Percentiles rank a stretch among this genome's conserved stretches.
These are phyloP conservation scores for Ligustrum vulgare DNA, from an alignment of 257 asterid genomes.

Conservation along the genomic window DNA sequence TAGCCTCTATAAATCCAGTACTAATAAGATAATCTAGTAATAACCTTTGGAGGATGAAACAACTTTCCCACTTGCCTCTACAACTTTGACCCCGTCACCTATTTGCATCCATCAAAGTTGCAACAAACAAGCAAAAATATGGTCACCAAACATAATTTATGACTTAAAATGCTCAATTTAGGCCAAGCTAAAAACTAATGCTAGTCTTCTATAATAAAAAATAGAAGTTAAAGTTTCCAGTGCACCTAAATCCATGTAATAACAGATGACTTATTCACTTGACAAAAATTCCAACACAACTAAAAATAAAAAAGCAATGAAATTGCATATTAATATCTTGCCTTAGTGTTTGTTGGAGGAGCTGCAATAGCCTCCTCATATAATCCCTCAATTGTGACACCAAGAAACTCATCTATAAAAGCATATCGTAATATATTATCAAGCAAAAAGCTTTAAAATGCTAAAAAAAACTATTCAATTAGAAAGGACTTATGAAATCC, in stretches of 20 bases:
- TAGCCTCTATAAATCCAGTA: neutral
- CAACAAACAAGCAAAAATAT: neutral
- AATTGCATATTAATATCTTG: constrained; percentile 13
- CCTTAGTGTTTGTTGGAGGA: constrained; percentile 62
- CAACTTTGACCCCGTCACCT: constrained; percentile 37
- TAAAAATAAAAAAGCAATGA: neutral
- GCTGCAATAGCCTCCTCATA: constrained; percentile 44
- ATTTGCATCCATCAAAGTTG: neutral
- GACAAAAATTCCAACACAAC: neutral
- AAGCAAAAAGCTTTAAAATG: neutral
- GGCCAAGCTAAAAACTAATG: neutral
- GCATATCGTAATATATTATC: constrained; percentile 1
- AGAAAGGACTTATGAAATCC: constrained; percentile 45
- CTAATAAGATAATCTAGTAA: neutral
- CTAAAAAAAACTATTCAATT: neutral
- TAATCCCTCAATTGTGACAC: constrained; percentile 58
- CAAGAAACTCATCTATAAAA: constrained; percentile 66
- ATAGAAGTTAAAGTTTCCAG: constrained; percentile 9
- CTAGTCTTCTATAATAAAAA: neutral
- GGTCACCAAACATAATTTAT: neutral
- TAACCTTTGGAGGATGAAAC: constrained; percentile 36
- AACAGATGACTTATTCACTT: neutral
- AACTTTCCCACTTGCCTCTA: constrained; percentile 47
- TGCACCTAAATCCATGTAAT: neutral
- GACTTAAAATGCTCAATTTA: neutral